A percentile compares a stretch with the other conserved stretches of the same genome.
These are phyloP conservation scores for Kodamaea leandrae DNA, from an alignment of 805 yeast genomes.

Conservation along the genomic window DNA sequence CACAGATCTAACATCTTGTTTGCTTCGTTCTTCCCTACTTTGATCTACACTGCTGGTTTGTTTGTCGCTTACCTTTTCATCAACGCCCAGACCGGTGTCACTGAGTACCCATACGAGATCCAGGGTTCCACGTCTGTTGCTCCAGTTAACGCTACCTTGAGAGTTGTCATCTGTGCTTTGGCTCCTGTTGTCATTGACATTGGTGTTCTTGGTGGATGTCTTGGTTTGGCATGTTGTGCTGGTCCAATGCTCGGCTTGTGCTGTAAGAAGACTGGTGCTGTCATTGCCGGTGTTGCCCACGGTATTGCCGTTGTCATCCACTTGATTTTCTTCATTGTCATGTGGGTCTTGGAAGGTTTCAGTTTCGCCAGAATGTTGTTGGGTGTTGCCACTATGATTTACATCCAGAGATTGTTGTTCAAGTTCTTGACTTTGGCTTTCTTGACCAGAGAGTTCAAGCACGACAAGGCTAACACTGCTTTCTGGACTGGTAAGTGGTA, in stretches of 20 bases:
- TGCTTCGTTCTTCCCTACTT: conserved; percentile 76
- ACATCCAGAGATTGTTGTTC: conserved; percentile 84
- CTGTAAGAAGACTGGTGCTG: conserved; percentile 96
- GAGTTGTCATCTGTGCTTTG: conserved; percentile 75
- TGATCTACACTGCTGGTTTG: conserved; percentile 65
- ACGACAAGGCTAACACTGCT: conserved; percentile 92
- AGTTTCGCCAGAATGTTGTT: conserved; percentile 80
- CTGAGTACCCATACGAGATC: conserved; percentile 32
- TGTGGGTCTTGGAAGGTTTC: conserved; percentile 98
- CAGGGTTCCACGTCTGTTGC: conserved; percentile 34
- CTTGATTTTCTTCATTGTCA: conserved; percentile 82
- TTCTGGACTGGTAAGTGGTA: conserved; percentile 99
- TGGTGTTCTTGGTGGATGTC: conserved; percentile 76
- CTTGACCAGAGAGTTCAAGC: conserved; percentile 94
- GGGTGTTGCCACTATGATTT: conserved; percentile 80
- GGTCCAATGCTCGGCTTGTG: conserved; percentile 95
- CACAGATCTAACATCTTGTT: conserved; percentile 73
- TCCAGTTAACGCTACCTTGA: conserved; percentile 64
- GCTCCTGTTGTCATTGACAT: conserved; percentile 90
- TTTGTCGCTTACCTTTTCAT: conserved; percentile 77
- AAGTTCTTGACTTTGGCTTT: conserved; percentile 74
- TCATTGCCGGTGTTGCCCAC: conserved; percentile 93
- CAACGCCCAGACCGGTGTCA: conserved; percentile 85
- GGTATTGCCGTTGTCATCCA: conserved; percentile 90
- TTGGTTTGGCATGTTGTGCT: conserved; percentile 90